Evolutionary conservation across 2,329 filamentous ascomycete species (phyloP).

Genomic region (Arthroderma sp.): DNA sequence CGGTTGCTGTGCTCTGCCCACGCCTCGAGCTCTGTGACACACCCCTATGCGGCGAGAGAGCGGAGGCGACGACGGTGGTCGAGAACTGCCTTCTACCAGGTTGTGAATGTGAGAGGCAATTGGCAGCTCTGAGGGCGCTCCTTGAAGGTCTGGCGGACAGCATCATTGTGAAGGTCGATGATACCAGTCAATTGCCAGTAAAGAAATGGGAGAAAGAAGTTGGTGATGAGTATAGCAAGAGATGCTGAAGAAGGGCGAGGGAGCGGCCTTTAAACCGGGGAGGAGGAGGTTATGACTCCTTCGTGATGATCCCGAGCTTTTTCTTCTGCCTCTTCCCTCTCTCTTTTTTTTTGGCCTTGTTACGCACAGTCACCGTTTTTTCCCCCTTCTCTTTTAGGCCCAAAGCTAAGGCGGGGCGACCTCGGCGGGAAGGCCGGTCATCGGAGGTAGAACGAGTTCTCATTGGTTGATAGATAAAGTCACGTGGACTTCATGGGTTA

Average conservation of each 20-base stretch:
- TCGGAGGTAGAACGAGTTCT: not conserved
- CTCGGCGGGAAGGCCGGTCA: slow-evolving; percentile 1
- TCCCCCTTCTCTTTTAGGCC: not conserved
- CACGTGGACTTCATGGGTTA: not conserved
- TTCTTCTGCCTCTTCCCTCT: not conserved
- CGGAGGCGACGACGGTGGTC: slow-evolving; percentile 33
- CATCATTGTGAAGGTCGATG: slow-evolving; percentile 30
- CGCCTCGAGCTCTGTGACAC: slow-evolving; percentile 31
- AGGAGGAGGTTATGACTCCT: not conserved
- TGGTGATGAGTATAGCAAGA: too few relatives aligned
- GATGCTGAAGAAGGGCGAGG: not conserved
- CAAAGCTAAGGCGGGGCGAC: not conserved
- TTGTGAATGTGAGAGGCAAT: slow-evolving; percentile 31
- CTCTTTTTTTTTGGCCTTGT: not conserved
- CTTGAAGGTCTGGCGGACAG: slow-evolving; percentile 41
- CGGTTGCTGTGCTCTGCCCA: slow-evolving; percentile 38
- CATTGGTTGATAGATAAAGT: not conserved
- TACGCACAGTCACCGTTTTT: slow-evolving; percentile 1
- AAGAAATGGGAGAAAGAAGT: not conserved
- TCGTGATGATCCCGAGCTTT: not conserved
- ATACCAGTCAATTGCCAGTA: not conserved
- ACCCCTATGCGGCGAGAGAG: slow-evolving; percentile 37
- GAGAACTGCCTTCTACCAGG: slow-evolving; percentile 34
- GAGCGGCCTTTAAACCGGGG: not conserved
- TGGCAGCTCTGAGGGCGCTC: slow-evolving; percentile 34